These are phyloP conservation scores for Stephania japonica DNA, from an alignment of 164 flowering plant genomes.

Conservation along the genomic window DNA sequence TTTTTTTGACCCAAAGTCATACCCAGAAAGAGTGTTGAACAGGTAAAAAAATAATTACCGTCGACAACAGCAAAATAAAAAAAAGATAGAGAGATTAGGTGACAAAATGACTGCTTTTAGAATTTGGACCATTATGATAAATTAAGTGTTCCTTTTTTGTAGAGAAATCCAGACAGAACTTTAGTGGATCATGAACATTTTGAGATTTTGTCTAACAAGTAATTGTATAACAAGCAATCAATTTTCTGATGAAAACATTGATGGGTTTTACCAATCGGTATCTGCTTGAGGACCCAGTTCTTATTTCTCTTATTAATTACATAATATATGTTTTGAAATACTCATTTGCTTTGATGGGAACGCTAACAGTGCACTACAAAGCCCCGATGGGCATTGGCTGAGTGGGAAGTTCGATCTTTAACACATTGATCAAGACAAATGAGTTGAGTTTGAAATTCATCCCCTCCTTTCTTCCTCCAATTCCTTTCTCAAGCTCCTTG, in stretches of 20 bases:
- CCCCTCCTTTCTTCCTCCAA: too few relatives aligned
- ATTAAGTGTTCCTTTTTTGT: neutral
- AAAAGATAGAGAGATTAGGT: neutral
- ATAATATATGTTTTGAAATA: too few relatives aligned
- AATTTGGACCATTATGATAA: neutral
- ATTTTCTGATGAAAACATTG: neutral
- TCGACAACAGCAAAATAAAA: neutral
- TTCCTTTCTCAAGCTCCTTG: too few relatives aligned
- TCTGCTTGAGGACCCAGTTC: neutral
- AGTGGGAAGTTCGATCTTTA: too few relatives aligned
- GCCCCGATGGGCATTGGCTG: too few relatives aligned
- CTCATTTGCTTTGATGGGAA: neutral
- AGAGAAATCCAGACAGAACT: neutral
- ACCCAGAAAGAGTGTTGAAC: too few relatives aligned
- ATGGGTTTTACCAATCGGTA: neutral
- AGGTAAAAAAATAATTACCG: neutral
- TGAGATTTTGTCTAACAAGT: neutral
- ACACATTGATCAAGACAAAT: too few relatives aligned
- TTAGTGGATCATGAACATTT: neutral
- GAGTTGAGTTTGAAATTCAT: too few relatives aligned
- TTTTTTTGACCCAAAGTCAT: neutral
- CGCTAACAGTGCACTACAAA: neutral
- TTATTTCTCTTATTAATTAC: neutral
- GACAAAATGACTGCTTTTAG: neutral
- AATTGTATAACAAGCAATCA: neutral